Conservation (phyloP, 192 early-diverging fungal species). For the Linnemannia elongata region DNA sequence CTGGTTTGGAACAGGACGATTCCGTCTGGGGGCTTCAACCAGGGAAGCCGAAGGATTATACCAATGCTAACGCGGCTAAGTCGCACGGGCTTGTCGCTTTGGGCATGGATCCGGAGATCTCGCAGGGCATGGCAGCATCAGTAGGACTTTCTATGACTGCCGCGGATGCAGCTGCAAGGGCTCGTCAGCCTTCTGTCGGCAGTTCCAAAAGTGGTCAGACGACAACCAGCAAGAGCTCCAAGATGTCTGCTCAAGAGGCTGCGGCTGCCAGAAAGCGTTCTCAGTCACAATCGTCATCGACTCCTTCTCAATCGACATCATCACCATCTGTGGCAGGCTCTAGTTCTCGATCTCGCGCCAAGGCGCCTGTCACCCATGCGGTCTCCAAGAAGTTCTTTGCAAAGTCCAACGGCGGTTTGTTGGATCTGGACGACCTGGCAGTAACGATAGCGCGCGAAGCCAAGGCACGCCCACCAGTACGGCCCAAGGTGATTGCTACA, state of each 20-base stretch:
- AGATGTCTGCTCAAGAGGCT: slow-evolving; percentile 1
- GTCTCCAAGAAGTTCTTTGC: slow-evolving; percentile 34
- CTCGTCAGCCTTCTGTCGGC: slow-evolving; percentile 19
- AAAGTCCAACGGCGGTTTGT: slow-evolving; percentile 31
- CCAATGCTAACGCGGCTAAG: background rate
- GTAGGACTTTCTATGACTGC: background rate
- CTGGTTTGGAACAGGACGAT: slow-evolving; percentile 27
- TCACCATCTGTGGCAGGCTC: background rate
- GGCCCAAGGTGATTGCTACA: background rate
- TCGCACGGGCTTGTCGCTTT: slow-evolving; percentile 14
- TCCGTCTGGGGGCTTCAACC: slow-evolving; percentile 14
- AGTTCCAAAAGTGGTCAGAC: slow-evolving; percentile 11
- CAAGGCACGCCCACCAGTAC: slow-evolving; percentile 1
- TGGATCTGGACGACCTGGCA: slow-evolving; percentile 46
- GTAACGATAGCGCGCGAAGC: slow-evolving; percentile 38
- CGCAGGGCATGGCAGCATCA: slow-evolving; percentile 7
- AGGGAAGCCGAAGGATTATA: background rate
- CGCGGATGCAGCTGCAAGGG: slow-evolving; percentile 9
- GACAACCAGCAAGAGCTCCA: slow-evolving; percentile 10
- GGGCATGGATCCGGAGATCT: slow-evolving; percentile 21
- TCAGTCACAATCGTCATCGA: slow-evolving; percentile 3
- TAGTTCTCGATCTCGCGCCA: background rate
- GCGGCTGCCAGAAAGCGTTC: background rate
- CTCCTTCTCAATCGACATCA: background rate
- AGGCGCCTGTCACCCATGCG: slow-evolving; percentile 24